Base-by-base conservation (phyloP, 192 early-diverging fungal genomes). In the Gaertneriomyces sp. region DNA sequence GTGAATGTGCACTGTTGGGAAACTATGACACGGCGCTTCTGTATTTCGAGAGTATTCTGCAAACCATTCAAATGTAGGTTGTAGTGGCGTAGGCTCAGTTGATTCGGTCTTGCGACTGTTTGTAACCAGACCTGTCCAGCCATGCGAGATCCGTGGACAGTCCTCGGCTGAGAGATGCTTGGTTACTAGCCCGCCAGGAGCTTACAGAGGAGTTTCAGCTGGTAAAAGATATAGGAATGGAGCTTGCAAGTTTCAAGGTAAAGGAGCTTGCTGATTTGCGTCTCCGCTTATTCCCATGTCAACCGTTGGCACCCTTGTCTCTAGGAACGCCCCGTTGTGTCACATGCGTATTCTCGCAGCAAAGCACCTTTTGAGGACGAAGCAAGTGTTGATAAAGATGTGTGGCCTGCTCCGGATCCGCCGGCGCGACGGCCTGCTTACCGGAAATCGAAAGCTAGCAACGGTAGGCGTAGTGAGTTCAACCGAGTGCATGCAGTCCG, bases 1-100 rank as follows among this genome's bases (percentile, higher is more conserved):
- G 84, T 6, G 83, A 86, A 69, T 75, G 80, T 64, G 84, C 84
- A 1, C 58, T 83, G 5, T 66, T 85, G 40, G 84, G 84, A 20
- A 75, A 84, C 62, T 86, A 86, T 56, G 81, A 78, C 16, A 66
- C 71, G n/a, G 74, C 84, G 3, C 54, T 86, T 9, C 47, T 85
- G 40, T 75, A 82, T 59, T 81, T 75, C 53, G 84, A 86, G 50
- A 60, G 73, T n/a, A 71, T 84, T 25, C 61, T 86, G n/a, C 68
- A 78, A 47, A 79, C 69, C 16, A 67, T 85, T 33, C 53, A 68
- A 20, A 47, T 63, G 83, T 85, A 52, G 17, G 66, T 49, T 17
- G 9, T 51, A n/a, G 17, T 16, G 57, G 3, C n/a, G 20, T 6
- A 8, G 16, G 19, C 14, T 20, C 47, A 17, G 45, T 19, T 40